Base-by-base conservation (phyloP, 331 rosid species). In the Pyracantha coccinea region DNA sequence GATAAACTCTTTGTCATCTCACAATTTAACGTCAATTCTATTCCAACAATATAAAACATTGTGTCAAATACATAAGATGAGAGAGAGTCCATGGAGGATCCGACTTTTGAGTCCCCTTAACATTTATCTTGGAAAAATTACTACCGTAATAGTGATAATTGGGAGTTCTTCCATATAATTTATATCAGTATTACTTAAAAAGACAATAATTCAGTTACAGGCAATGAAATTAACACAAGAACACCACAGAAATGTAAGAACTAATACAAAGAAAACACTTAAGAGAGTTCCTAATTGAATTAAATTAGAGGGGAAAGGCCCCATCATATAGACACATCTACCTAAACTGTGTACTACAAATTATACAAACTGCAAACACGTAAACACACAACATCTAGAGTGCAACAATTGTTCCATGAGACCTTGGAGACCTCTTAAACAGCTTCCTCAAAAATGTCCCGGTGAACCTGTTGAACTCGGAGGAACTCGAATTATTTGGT, bases 401-500 rank as follows among this genome's bases (percentile, higher is more conserved):
- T 73, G 90, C 85, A 79, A 88, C 86, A 69, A 88, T 78, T 60
- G 82, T 70, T 15, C 68, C 44, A 52, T 65, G 81, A 38, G 79
- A 68, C 75, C 31, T 84, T 61, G 78, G 76, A 66, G 80, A 69
- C 29, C 80, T 80, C 73, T 57, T 82, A 45, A 93, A 83, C 83
- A 87, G 68, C 69, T 82, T 90, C 69, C 85, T 76, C 3, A 91
- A 81, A 67, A 90, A 78, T 31, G 83, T 77, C 33, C 77, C 88
- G 73, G 82, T 83, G 45, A 89, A 28, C 66, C 76, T 88, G 87
- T 74, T 85, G 69, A 86, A 78, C 82, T 88, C 96, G 8, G 5
- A 17, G 1, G 89, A 89, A n/a, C 71, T 78, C 79, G 80, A 73
- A 80, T 85, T 89, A 66, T 82, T 85, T 6, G 73, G 35, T 23